Base-by-base conservation (phyloP, 2,329 filamentous ascomycete species). In the Arthrobotrys megalospora region DNA sequence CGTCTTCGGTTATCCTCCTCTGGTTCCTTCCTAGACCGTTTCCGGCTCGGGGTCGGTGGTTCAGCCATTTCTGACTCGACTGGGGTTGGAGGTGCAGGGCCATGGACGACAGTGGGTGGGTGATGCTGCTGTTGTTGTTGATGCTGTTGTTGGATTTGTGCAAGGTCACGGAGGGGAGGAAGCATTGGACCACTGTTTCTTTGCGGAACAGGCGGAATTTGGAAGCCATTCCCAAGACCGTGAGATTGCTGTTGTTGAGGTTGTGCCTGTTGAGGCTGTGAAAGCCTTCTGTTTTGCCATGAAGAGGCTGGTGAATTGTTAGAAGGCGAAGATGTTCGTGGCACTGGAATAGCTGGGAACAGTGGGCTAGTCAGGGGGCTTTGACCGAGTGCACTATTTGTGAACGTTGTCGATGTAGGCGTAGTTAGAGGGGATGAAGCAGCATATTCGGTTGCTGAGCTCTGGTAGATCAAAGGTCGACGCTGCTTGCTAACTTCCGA, bases 1-100 rank as follows among this genome's bases (percentile, higher is more conserved):
- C 80, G 79, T 73, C 81, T 80, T 52, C 81, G 79, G 36, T 82
- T 81, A 69, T 82, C 81, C 47, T 79, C 76, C 64, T 79, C 76
- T 28, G 76, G 76, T 53, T 79, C 76, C 64, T 69, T 79, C 58
- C 68, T 63, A 65, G 64, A 73, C 64, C 76, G 76, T 53, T 79
- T 79, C 69, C 76, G 76, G 69, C 76, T 79, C 28, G 76, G 76
- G 32, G 69, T 79, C 14, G 70, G 76, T 28, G 76, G 76, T 52
- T 79, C 76, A 52, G 69, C 76, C 64, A 75, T 79, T 60, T 73
- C 76, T 63, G 70, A 70, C 38, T 79, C 76, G 16, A 79, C 63
- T 11, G 75, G 75, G 64, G 76, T 73, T 48, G 69, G 68, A 69
- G 70, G 76, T 28, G 55, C 52, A 21, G 34, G 52, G 10, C 52